Percentiles rank a stretch among this genome's conserved stretches.
phyloP scores from a whole-genome alignment of 192 early-diverging fungal genomes.

The Rhizophagus clarus region DNA sequence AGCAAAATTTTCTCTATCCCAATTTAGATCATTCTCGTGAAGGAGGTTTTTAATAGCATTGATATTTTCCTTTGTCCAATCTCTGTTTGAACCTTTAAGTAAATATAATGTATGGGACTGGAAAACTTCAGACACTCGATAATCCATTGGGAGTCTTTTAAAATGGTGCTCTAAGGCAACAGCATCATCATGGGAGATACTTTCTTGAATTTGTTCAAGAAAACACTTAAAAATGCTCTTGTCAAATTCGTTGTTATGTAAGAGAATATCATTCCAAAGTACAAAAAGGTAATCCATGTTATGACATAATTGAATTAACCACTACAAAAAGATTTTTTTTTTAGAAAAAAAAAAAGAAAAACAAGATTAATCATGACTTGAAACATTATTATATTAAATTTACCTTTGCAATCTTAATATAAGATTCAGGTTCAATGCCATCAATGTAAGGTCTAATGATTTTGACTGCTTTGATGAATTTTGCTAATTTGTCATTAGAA shows the following conservation, averaged over 20 bases:
- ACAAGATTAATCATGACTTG: too few species aligned
- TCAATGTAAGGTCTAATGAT: background rate
- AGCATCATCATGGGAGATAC: background rate
- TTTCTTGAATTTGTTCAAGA: background rate
- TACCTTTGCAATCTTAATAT: background rate
- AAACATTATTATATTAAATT: background rate
- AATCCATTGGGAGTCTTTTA: background rate
- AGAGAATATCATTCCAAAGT: background rate
- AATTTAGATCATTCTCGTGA: background rate
- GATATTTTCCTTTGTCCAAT: background rate
- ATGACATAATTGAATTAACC: background rate
- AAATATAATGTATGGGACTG: background rate
- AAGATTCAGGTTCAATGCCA: background rate
- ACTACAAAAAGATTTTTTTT: background rate
- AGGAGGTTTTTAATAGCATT: background rate
- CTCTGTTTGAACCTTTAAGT: background rate
- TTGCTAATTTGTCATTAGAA: background rate
- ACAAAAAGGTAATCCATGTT: background rate
- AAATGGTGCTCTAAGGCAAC: background rate
- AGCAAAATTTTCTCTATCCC: too few species aligned
- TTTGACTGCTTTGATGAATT: background rate
- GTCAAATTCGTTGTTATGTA: background rate
- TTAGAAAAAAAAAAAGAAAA: too few species aligned
- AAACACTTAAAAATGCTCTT: background rate
- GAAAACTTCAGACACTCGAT: background rate